Evolutionary conservation across 768 basidiomycete species (phyloP).

Genomic region (Clavaria fumosa): DNA sequence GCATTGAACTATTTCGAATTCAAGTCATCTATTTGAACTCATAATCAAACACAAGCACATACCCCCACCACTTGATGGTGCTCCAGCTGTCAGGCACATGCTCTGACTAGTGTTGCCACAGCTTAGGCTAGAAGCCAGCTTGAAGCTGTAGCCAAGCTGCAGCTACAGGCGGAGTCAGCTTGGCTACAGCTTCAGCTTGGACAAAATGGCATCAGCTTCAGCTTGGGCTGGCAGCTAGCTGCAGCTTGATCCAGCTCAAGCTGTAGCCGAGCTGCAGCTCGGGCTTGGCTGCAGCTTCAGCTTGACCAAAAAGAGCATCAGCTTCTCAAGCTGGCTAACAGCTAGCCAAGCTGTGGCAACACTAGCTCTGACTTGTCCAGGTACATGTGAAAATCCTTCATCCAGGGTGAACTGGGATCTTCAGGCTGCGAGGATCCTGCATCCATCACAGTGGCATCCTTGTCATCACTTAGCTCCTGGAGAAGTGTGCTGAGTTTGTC

Average conservation of each 20-base stretch:
- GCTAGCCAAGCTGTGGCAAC: neutral
- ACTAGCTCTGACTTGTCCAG: conserved; percentile 8
- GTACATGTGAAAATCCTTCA: conserved; percentile 14
- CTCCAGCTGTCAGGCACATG: conserved; percentile 10
- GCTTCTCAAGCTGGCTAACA: too few species aligned
- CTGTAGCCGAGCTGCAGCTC: too few species aligned
- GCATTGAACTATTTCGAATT: conserved; percentile 13
- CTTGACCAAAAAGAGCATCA: too few species aligned
- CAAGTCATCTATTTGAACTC: neutral
- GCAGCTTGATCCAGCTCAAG: too few species aligned
- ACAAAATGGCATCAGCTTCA: too few species aligned
- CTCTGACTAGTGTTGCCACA: too few species aligned
- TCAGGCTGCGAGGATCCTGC: neutral
- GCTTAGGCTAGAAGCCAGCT: too few species aligned
- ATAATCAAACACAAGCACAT: conserved; percentile 7
- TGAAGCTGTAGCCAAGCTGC: too few species aligned
- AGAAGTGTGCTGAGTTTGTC: neutral
- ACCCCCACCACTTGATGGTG: conserved; percentile 23
- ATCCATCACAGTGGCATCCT: conserved; percentile 7
- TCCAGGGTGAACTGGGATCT: conserved; percentile 9
- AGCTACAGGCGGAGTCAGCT: too few species aligned
- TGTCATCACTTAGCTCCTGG: conserved; percentile 7
- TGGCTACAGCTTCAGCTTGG: too few species aligned
- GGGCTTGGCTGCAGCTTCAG: too few species aligned
- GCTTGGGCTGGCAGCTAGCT: too few species aligned